Evolutionary conservation across 257 asterid genomes (phyloP).

Genomic region (Gentiana straminea): DNA sequence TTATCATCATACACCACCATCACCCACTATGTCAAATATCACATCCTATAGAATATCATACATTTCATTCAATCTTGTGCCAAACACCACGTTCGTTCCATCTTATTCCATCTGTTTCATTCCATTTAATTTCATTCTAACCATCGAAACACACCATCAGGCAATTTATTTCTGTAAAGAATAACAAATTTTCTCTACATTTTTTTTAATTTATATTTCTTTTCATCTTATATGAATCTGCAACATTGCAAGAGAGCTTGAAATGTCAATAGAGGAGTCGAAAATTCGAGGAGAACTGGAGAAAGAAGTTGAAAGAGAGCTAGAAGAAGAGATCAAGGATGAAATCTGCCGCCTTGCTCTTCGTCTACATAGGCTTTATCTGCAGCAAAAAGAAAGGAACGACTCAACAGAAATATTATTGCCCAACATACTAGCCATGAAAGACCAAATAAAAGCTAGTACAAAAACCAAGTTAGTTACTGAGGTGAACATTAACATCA

Average conservation of each 20-base stretch:
- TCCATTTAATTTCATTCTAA: too few relatives aligned
- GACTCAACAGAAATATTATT: neutral
- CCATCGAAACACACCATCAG: too few relatives aligned
- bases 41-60: too few relatives aligned
- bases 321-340: constrained; percentile 62
- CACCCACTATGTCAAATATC: too few relatives aligned
- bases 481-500: constrained; percentile 51
- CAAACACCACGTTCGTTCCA: too few relatives aligned
- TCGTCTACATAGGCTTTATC: constrained; percentile 47
- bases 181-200: too few relatives aligned
- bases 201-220: too few relatives aligned
- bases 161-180: too few relatives aligned
- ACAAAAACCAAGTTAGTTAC: constrained; percentile 17
- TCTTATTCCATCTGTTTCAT: too few relatives aligned
- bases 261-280: constrained; percentile 40
- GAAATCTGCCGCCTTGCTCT: constrained; percentile 48
- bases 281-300: constrained; percentile 48
- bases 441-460: neutral
- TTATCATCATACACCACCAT: too few relatives aligned
- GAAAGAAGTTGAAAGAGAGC: constrained; percentile 36
- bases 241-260: neutral
- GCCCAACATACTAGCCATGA: neutral
- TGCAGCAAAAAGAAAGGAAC: constrained; percentile 31
- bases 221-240: too few relatives aligned
- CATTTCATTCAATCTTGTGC: too few relatives aligned